phyloP scores from a whole-genome alignment of 2,329 filamentous ascomycete genomes.

The Zymoseptoria crescenta region DNA sequence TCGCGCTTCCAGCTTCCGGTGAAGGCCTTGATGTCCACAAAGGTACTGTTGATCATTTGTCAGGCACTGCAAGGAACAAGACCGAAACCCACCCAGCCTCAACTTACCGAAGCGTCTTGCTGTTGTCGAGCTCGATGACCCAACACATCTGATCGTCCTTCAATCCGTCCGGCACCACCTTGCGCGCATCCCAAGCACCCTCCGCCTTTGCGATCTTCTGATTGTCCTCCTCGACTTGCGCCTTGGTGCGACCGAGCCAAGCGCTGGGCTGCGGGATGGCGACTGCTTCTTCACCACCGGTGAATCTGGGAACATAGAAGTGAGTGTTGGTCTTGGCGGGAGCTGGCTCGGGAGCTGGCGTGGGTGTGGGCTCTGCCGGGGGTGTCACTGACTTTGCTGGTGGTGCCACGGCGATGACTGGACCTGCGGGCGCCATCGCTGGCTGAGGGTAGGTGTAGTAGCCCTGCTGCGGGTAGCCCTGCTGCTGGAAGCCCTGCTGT shows the following conservation, averaged over 20 bases:
- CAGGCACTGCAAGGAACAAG: slow-evolving; percentile 1
- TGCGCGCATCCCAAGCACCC: slow-evolving; percentile 28
- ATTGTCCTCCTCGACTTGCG: slow-evolving; percentile 33
- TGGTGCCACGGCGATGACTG: slow-evolving; percentile 1
- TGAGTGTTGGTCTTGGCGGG: slow-evolving; percentile 9
- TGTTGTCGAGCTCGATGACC: slow-evolving; percentile 29
- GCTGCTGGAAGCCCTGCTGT: slow-evolving; percentile 3
- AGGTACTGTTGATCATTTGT: slow-evolving; percentile 17
- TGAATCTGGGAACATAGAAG: slow-evolving; percentile 12
- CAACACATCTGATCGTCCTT: slow-evolving; percentile 30
- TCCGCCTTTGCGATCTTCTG: slow-evolving; percentile 30
- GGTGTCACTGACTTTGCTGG: slow-evolving; percentile 1
- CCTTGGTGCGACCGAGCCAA: slow-evolving; percentile 32
- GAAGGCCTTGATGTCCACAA: slow-evolving; percentile 28
- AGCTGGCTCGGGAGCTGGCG: slow-evolving; percentile 2
- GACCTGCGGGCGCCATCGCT: background rate
- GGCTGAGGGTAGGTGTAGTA: slow-evolving; percentile 17
- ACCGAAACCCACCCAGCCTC: background rate
- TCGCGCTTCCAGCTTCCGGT: slow-evolving; percentile 30
- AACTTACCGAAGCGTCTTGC: slow-evolving; percentile 25
- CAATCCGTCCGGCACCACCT: slow-evolving; percentile 26
- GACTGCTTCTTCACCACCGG: slow-evolving; percentile 2
- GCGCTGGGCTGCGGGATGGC: slow-evolving; percentile 11
- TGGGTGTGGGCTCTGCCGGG: slow-evolving; percentile 5
- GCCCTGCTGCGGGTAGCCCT: slow-evolving; percentile 2